Base-by-base conservation (phyloP, 2,329 filamentous ascomycete genomes). In the Shiraia sp. region DNA sequence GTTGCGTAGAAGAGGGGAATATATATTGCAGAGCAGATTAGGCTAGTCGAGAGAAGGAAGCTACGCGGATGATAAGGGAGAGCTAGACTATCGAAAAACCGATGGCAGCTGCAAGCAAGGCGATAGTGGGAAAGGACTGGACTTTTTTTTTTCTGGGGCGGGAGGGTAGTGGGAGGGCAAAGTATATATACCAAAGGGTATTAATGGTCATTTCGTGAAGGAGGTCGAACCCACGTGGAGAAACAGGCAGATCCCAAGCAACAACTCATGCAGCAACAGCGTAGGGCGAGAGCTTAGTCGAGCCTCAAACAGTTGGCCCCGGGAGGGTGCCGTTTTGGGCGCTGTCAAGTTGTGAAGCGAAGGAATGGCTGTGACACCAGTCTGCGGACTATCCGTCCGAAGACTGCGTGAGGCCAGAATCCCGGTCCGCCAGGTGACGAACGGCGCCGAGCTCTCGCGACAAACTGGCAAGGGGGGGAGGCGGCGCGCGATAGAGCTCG, bases 261-360 rank as follows among this genome's bases (percentile, higher is more conserved):
- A 43, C 45, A 61, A 55, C 53, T 63, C 57, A 62, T 66, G 65
- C 64, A 65, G 48, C 57, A 19, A 4, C 19, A 51, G 54, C 52
- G 54, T 59, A 65, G 41, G 55, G 58, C 56, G 47, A 61, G 54
- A 59, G 54, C 56, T 65, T 65, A 61, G 57, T 57, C 55, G 55
- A 61, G 58, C 57, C 62, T 67, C 65, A 68, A 66, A 68, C 66
- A 61, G 57, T 55, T 66, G 64, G 63, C 58, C 55, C 60, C 66
- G 66, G 64, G 62, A 61, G 59, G 47, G 53, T 59, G 57, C 66
- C 65, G 64, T 57, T 65, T 68, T 64, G 60, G 65, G 63, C 53
- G 63, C 62, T 65, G 61, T 68, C 63, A 67, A 59, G 51, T 42
- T 61, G 55, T 65, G 59, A 66, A 64, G 62, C 63, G 61, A 66